Conservation (phyloP, 352 stramenopile species). For the Blastocystis sp. region DNA sequence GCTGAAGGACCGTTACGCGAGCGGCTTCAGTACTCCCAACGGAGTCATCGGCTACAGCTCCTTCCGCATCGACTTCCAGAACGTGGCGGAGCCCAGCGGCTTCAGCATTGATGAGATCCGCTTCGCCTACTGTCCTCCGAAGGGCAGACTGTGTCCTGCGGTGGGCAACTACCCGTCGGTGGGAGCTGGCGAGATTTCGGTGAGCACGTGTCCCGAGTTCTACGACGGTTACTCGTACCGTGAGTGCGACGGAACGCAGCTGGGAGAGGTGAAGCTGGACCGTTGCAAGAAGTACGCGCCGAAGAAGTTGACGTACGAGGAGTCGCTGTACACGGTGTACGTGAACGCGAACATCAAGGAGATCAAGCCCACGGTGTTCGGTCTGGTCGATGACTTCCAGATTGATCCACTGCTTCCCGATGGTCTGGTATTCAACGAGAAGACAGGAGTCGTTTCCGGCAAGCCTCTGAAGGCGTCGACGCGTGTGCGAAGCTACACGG, state of each 20-base stretch:
- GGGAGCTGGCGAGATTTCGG: slow-evolving; percentile 23
- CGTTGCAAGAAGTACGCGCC: slow-evolving; percentile 30
- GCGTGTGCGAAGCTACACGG: background rate
- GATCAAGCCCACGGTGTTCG: slow-evolving; percentile 1
- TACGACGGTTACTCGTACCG: slow-evolving; percentile 52
- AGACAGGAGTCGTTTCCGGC: slow-evolving; percentile 4
- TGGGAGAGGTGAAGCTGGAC: slow-evolving; percentile 2
- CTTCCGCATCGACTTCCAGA: background rate
- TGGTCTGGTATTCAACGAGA: slow-evolving; percentile 25
- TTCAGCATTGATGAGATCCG: slow-evolving; percentile 33
- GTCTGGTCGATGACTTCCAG: slow-evolving; percentile 29
- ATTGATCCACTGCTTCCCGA: slow-evolving; percentile 24
- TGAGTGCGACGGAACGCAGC: background rate
- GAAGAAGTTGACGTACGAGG: background rate
- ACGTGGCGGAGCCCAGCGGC: background rate
- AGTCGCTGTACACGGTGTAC: slow-evolving; percentile 27
- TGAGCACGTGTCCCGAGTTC: slow-evolving; percentile 25
- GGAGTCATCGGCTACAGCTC: slow-evolving; percentile 37
- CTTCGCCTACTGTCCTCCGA: background rate
- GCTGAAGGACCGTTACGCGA: background rate
- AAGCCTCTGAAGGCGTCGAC: background rate
- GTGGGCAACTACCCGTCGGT: slow-evolving; percentile 32
- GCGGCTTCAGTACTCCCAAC: background rate
- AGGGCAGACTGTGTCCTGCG: background rate
- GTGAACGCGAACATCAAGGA: background rate